Conservation (phyloP, 331 rosid genomes). For the Pyracantha coccinea region DNA sequence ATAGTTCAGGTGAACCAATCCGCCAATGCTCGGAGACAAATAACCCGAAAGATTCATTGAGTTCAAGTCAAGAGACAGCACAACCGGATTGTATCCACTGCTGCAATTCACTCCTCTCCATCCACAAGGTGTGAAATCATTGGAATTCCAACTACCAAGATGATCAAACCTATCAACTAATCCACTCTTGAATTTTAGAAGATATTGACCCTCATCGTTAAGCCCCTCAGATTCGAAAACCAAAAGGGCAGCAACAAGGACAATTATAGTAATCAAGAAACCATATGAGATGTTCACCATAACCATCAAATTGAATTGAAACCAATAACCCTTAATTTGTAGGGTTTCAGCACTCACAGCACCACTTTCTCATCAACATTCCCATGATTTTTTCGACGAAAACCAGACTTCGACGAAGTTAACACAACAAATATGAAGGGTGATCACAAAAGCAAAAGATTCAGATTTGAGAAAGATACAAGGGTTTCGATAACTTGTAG, state of each 20-base stretch:
- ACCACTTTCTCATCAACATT: not conserved
- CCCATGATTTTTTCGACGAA: not conserved
- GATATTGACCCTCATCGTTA: conserved; percentile 19
- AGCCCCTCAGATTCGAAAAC: conserved; percentile 18
- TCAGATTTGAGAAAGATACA: not conserved
- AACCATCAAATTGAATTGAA: not conserved
- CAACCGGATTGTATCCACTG: conserved; percentile 7
- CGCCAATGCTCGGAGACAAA: conserved; percentile 21
- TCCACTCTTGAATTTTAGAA: conserved; percentile 20
- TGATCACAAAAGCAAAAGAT: not conserved
- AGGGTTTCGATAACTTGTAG: not conserved
- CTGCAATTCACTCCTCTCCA: conserved; percentile 28
- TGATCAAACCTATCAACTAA: conserved; percentile 10
- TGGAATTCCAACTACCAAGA: conserved; percentile 22
- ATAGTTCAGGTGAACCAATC: conserved; percentile 12
- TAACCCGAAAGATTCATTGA: conserved; percentile 28
- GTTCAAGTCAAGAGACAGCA: conserved; percentile 5
- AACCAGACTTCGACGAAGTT: not conserved
- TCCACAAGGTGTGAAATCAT: conserved; percentile 26
- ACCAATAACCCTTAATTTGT: not conserved
- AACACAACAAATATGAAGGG: too few relatives aligned
- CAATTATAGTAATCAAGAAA: not conserved
- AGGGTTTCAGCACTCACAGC: not conserved
- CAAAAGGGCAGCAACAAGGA: conserved; percentile 6
- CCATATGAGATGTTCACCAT: conserved; percentile 7